Percentiles rank a stretch among this genome's conserved stretches.
Conservation (phyloP, 306 rosid genomes). For the Acacia confusa region DNA sequence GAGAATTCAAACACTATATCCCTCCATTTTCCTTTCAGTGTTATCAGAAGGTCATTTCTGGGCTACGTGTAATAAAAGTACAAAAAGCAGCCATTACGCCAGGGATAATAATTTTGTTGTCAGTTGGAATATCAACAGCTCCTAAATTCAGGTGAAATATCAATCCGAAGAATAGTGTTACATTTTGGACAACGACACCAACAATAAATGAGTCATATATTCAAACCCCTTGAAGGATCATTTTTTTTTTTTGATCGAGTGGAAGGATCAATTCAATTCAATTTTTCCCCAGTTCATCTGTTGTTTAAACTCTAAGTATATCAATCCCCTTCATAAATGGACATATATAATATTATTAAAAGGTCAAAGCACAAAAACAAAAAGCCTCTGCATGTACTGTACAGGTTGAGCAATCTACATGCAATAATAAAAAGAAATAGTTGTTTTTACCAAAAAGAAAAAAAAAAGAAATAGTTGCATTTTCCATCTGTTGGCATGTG, state of each 20-base stretch:
- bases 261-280: background rate
- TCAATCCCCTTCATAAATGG: too few relatives aligned
- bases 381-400: background rate
- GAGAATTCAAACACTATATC: background rate
- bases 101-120: background rate
- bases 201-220: background rate
- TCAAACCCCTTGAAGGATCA: background rate
- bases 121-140: slow-evolving; percentile 9
- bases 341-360: background rate
- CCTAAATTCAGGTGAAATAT: slow-evolving; percentile 27
- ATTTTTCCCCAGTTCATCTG: background rate
- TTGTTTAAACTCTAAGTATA: too few relatives aligned
- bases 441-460: too few relatives aligned
- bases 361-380: background rate
- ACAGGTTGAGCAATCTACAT: background rate
- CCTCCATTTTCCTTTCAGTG: background rate
- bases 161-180: background rate
- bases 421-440: background rate
- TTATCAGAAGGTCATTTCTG: background rate
- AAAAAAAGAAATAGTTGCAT: background rate
- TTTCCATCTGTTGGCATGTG: background rate
- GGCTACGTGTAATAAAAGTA: background rate
- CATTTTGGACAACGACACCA: background rate
- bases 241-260: too few relatives aligned
- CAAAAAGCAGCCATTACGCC: background rate